Base-by-base conservation (phyloP, 1,284 basidiomycete genomes). In the Cryptococcus sp. region DNA sequence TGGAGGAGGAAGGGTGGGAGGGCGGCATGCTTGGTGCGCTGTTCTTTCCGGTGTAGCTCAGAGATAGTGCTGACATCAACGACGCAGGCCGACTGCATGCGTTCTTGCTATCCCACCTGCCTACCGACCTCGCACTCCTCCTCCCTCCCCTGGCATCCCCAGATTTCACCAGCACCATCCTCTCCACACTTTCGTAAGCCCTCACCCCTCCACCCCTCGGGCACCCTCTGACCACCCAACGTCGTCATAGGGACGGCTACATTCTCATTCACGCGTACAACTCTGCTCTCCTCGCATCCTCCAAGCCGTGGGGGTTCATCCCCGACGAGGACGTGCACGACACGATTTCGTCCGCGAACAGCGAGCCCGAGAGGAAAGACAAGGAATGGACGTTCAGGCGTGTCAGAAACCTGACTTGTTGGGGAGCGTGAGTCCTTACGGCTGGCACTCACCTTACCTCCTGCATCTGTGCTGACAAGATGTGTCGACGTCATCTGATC, bases 1-100 rank as follows among this genome's bases (percentile, higher is more conserved):
- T 61, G 12, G 57, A 48, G 2, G 80, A 78, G 65, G 80, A 81
- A 12, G 87, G 88, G 46, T 91, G 89, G 88, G 84, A 86, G 16
- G 88, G 82, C 2, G 80, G 88, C 35, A 84, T 89, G 71, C 79
- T 91, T 11, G 65, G 69, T 75, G 43, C 61, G 71, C 50, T 38
- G 16, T 1, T 35, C 37, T 12, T 21, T 37, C 16, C 2, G 57
- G 64, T 38, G 6, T 38, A 12, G 40, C 36, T 18, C 16, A 46
- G 16, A 35, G 20, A 35, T 18, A 23, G 18, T 9, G 48, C 18
- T 16, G 18, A 43, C 37, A 47, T 37, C 42, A 12, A 37, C 20
- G 4, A 13, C n/a, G 6, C 58, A 71, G 73, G 68, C 38, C 72
- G 71, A 12, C 44, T 72, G 11, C 65, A 66, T 44, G 64, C 60